Evolutionary conservation across 768 basidiomycete species (phyloP).

Genomic region (Tulasnella sp.): DNA sequence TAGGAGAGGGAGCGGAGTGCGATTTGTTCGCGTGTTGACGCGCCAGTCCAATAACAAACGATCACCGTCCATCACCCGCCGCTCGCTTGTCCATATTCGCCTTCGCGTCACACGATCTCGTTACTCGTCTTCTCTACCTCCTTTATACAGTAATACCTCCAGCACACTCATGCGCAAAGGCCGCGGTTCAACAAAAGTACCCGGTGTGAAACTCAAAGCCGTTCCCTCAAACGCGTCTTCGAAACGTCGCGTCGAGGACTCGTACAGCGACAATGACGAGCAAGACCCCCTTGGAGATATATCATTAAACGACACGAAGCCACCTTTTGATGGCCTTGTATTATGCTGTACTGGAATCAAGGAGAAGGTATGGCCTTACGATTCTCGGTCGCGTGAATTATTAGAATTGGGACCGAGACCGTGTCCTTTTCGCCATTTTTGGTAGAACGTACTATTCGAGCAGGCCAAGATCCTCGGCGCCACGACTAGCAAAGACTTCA

Average conservation of each 20-base stretch:
- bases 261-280: constrained; percentile 29
- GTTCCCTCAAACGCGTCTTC: constrained; percentile 24
- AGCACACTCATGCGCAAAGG: constrained; percentile 25
- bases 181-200: constrained; percentile 38
- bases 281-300: constrained; percentile 2
- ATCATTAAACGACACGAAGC: constrained; percentile 30
- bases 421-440: constrained; percentile 8
- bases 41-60: neutral
- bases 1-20: neutral
- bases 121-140: neutral
- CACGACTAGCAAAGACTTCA: constrained; percentile 61
- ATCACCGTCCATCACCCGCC: neutral
- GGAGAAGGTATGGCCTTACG: constrained; percentile 57
- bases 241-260: constrained; percentile 31
- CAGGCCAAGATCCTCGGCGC: constrained; percentile 82
- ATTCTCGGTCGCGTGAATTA: neutral
- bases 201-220: constrained; percentile 40
- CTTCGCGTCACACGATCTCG: neutral
- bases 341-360: constrained; percentile 73
- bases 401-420: neutral
- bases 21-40: neutral
- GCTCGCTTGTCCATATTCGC: neutral
- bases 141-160: neutral
- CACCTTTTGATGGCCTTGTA: constrained; percentile 51
- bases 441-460: constrained; percentile 66